Base-by-base conservation (phyloP, 2,329 filamentous ascomycete species). In the Colletotrichum liriopes region DNA sequence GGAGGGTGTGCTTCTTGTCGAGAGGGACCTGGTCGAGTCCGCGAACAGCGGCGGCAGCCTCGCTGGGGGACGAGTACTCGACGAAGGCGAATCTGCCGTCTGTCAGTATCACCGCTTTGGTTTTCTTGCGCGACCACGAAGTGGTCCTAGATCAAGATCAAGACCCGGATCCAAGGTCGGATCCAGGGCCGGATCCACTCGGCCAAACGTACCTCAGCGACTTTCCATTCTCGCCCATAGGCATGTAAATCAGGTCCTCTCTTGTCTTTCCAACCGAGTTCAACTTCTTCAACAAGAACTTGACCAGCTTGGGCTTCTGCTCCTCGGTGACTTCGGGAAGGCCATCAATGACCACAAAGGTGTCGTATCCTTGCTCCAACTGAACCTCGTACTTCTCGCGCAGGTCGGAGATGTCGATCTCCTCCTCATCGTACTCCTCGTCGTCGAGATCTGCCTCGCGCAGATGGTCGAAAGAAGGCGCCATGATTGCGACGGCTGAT, bases 311-410 rank as follows among this genome's bases (percentile, higher is more conserved):
- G 73, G 93, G 91, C 87, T 95, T 96, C 87, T 93, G 95, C 61
- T 96, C 96, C 82, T 95, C 94, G 71, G 88, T 94, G 75, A 99
- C 96, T 75, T 93, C 87, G 76, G 96, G 96, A 54, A 99, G 91
- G 76, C 96, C 96, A 83, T 99, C 96, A 81, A 98, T 90, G 74
- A 98, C 95, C 76, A 99, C 93, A 80, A 99, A 99, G 75, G 95
- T 93, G 82, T 99, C 96, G 79, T 98, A 93, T 71, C 96, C 96
- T 84, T 97, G 94, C 83, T 99, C 96, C 76, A 98, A 89, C 82
- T 96, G 94, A 74, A 98, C 95, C 85, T 98, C 95, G 82, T 95
- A 98, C 84, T 97, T 94, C 83, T 97, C 95, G 82, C 92, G 91
- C 77, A 99, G 89, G 85, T 99, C 96, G 78, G 94, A 96, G 83